These are phyloP conservation scores for Pyrus communis DNA, from an alignment of 306 rosid genomes.

Conservation along the genomic window DNA sequence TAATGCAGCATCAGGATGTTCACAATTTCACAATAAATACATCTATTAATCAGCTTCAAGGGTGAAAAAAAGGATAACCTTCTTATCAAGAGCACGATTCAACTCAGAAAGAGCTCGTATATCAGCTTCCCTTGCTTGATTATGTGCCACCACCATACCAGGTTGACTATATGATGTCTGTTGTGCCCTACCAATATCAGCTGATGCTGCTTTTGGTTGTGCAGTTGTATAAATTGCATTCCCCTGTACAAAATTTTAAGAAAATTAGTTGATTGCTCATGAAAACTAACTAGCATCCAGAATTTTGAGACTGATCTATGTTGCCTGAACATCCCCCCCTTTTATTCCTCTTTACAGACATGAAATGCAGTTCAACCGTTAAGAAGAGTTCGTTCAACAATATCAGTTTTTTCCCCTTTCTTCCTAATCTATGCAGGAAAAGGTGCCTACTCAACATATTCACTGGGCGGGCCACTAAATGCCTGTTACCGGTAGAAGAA, in stretches of 20 bases:
- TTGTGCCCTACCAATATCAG: slow-evolving; percentile 31
- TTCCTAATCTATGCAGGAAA: background rate
- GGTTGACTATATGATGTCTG: slow-evolving; percentile 32
- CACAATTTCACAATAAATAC: background rate
- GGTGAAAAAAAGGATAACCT: slow-evolving; percentile 29
- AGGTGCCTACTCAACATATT: background rate
- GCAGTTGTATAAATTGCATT: slow-evolving; percentile 16
- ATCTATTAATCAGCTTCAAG: background rate
- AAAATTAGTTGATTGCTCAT: slow-evolving; percentile 1
- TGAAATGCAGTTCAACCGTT: background rate
- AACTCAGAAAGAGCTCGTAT: slow-evolving; percentile 53
- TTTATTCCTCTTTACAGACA: background rate
- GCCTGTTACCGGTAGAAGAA: background rate
- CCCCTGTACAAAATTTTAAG: slow-evolving; percentile 23
- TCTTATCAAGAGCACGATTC: slow-evolving; percentile 54
- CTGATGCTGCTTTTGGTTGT: slow-evolving; percentile 30
- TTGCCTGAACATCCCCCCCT: background rate
- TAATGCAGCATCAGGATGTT: background rate
- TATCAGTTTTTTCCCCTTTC: background rate
- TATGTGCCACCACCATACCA: slow-evolving; percentile 24
- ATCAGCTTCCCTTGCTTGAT: slow-evolving; percentile 73
- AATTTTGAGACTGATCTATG: background rate
- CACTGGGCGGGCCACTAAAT: background rate
- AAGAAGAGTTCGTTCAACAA: background rate
- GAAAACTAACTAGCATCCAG: background rate